phyloP scores from a whole-genome alignment of 495 filamentous ascomycete species.

The Halenospora varia region DNA sequence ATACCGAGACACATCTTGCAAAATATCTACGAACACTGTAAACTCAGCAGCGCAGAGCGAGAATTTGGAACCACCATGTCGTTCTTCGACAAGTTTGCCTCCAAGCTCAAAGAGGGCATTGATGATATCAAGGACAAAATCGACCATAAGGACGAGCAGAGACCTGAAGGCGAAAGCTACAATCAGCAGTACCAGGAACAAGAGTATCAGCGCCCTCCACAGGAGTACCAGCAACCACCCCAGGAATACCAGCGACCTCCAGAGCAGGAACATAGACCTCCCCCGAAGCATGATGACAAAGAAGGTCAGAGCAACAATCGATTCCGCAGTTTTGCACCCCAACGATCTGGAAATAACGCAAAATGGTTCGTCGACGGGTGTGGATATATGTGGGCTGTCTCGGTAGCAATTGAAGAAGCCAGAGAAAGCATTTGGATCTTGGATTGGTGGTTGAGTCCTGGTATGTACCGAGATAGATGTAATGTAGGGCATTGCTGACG shows the following conservation, averaged over 20 bases:
- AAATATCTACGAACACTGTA: no score
- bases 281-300: neutral
- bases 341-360: constrained; percentile 68
- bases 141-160: constrained; percentile 34
- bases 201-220: constrained; percentile 13
- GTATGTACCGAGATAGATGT: neutral
- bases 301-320: constrained; percentile 51
- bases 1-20: no score
- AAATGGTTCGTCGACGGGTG: constrained; percentile 97
- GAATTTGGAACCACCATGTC: no score
- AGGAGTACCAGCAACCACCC: constrained; percentile 13
- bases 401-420: constrained; percentile 76
- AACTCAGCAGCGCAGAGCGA: no score
- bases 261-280: neutral
- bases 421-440: constrained; percentile 86
- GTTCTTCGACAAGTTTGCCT: constrained; percentile 13
- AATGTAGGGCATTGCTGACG: neutral
- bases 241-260: constrained; percentile 20
- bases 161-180: constrained; percentile 30
- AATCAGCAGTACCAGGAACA: constrained; percentile 16
- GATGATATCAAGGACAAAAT: neutral
- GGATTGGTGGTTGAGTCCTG: constrained; percentile 55
- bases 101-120: constrained; percentile 1
- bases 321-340: constrained; percentile 81
- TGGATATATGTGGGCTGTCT: constrained; percentile 89